phyloP scores from a whole-genome alignment of 73 alveolate species.

The Paramecium pentaurelia region DNA sequence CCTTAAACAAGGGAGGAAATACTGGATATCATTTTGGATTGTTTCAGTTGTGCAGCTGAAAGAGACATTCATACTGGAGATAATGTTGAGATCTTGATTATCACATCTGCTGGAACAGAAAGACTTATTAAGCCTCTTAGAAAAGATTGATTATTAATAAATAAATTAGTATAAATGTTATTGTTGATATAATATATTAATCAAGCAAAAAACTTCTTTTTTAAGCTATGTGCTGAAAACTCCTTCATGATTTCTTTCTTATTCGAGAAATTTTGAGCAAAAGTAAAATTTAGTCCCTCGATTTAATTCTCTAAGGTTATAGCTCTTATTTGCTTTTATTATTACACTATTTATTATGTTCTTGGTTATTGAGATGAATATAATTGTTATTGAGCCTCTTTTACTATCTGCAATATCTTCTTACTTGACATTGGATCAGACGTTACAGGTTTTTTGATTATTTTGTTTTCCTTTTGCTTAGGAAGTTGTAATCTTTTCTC shows the following conservation, averaged over 20 bases:
- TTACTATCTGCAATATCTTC: neutral
- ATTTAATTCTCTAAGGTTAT: neutral
- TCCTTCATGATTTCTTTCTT: neutral
- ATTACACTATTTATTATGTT: neutral
- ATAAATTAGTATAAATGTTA: neutral
- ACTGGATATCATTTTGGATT: conserved; percentile 77
- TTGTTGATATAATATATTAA: neutral
- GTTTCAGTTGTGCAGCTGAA: conserved; percentile 84
- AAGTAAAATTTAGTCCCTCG: conserved; percentile 36
- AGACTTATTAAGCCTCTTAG: neutral
- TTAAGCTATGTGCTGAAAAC: conserved; percentile 28
- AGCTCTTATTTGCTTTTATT: neutral
- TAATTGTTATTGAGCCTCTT: neutral
- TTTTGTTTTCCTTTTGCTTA: neutral
- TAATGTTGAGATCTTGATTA: neutral
- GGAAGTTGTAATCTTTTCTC: neutral
- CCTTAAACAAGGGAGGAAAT: conserved; percentile 67
- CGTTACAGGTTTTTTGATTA: neutral
- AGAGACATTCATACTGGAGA: conserved; percentile 97
- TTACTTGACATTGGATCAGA: conserved; percentile 2
- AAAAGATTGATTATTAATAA: conserved; percentile 62
- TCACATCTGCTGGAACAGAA: conserved; percentile 59
- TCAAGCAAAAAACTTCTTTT: conserved; percentile 34
- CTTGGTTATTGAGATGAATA: conserved; percentile 25
- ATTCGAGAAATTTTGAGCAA: conserved; percentile 42